These are phyloP conservation scores for Blastomyces parvus DNA, from an alignment of 2,329 filamentous ascomycete species.

Conservation along the genomic window DNA sequence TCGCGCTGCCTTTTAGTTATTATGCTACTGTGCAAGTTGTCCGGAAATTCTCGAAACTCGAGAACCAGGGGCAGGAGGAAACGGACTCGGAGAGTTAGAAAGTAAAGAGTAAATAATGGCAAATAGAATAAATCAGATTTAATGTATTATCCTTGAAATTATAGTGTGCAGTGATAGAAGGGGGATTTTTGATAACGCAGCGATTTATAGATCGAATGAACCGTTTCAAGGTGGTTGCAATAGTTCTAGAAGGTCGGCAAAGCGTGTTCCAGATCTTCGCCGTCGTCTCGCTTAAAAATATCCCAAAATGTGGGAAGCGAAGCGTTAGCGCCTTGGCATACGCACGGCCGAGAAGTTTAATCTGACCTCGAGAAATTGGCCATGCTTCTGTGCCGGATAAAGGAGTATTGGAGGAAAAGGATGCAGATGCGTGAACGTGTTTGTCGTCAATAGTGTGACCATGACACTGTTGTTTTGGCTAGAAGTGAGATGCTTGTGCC, in stretches of 20 bases:
- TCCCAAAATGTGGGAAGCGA: neutral
- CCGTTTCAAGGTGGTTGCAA: too few species aligned
- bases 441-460: too few species aligned
- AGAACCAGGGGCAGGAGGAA: constrained; percentile 9
- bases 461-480: too few species aligned
- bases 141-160: neutral
- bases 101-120: neutral
- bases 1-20: constrained; percentile 37
- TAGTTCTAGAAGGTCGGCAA: too few species aligned
- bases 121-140: neutral
- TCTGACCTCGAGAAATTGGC: neutral
- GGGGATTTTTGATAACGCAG: too few species aligned
- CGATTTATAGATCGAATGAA: too few species aligned
- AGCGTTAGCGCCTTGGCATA: neutral
- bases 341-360: neutral
- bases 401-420: too few species aligned
- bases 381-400: neutral
- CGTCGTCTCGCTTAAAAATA: too few species aligned
- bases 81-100: neutral
- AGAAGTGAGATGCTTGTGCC: too few species aligned
- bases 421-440: too few species aligned
- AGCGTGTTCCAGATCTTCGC: too few species aligned
- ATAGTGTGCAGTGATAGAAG: too few species aligned
- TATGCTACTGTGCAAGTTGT: constrained; percentile 38
- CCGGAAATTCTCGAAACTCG: constrained; percentile 30